Evolutionary conservation across 2,329 filamentous ascomycete species (phyloP), one percentile per base, ranked within the genome.

Genomic region (Fusarium tricinctum): DNA sequence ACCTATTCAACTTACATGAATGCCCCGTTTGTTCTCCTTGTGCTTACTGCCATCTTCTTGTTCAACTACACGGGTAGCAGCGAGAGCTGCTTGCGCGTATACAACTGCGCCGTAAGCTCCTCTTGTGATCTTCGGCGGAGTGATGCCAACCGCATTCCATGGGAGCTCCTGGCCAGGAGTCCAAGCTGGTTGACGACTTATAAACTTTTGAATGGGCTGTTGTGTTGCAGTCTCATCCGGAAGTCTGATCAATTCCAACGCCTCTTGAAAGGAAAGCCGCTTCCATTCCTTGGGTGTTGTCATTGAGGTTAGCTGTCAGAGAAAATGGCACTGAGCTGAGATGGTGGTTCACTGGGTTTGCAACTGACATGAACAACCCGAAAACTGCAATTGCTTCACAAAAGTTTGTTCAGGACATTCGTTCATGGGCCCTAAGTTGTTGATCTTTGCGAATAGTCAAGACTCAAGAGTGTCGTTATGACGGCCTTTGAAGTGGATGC

Each of bases 61-160:
- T 58, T 79, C 77, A 8, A 78, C 72, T 6, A 74, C 71, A 42
- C 76, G 72, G 1, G 79, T 67, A 3, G 79, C 80, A 10, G 78
- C 79, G 8, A 81, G 66, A 9, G 80, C 69, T 15, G 80, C 76
- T 58, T 80, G 77, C 5, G 75, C 74, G 56, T 78, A 81, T 30
- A 81, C 79, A 23, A 78, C 75, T 7, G 78, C 79, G 8, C 80
- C 80, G 45, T 76, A 81, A 0, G 76, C 77, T n/a, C 75, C 74
- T 20, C 67, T 73, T 33, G 48, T 68, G 42, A 66, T 63, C 43
- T 50, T 71, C 5, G 60, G 53, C 1, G 38, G 51, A 46, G 22
- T 38, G 8, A 68, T 47, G 12, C 72, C 72, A 4, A 73, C 6
- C 4, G 62, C 30, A 6, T 69, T 68, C 75, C 76, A 76, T 6